Conservation (phyloP, 192 early-diverging fungal genomes). For the Umbelopsis vinacea region DNA sequence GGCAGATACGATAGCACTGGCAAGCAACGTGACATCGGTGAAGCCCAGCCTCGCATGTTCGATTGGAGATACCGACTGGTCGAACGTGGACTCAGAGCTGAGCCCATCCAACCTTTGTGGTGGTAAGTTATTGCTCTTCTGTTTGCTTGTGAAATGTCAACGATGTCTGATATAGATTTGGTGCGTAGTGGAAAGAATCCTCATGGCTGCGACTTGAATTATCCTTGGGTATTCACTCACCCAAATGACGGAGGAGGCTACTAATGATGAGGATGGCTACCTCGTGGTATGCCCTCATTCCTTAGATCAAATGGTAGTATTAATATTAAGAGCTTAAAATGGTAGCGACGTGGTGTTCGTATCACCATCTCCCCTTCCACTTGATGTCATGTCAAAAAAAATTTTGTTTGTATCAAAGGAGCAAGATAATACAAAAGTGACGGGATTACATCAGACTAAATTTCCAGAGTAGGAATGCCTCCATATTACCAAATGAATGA, state of each 20-base stretch:
- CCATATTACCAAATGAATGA: too few species aligned
- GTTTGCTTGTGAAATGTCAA: not conserved
- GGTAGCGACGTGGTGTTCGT: too few species aligned
- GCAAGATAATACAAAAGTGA: too few species aligned
- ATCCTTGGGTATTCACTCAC: constrained; percentile 11
- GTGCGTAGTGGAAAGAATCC: constrained; percentile 28
- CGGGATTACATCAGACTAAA: too few species aligned
- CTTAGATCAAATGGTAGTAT: not conserved
- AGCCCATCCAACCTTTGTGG: constrained; percentile 67
- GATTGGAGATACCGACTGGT: constrained; percentile 76
- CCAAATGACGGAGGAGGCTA: constrained; percentile 11
- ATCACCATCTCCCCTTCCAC: too few species aligned
- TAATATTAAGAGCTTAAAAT: too few species aligned
- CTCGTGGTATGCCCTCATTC: not conserved
- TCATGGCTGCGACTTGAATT: constrained; percentile 29
- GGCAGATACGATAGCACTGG: constrained; percentile 46
- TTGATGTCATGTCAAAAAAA: too few species aligned
- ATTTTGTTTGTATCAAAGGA: too few species aligned
- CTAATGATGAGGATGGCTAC: not conserved
- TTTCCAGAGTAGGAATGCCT: too few species aligned
- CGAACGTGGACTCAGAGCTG: constrained; percentile 64
- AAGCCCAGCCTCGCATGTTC: constrained; percentile 68
- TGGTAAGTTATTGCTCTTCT: constrained; percentile 22
- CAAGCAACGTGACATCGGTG: constrained; percentile 56
- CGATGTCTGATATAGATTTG: not conserved